phyloP scores from a whole-genome alignment of 1,284 basidiomycete species.

The Boletus subluridellus region DNA sequence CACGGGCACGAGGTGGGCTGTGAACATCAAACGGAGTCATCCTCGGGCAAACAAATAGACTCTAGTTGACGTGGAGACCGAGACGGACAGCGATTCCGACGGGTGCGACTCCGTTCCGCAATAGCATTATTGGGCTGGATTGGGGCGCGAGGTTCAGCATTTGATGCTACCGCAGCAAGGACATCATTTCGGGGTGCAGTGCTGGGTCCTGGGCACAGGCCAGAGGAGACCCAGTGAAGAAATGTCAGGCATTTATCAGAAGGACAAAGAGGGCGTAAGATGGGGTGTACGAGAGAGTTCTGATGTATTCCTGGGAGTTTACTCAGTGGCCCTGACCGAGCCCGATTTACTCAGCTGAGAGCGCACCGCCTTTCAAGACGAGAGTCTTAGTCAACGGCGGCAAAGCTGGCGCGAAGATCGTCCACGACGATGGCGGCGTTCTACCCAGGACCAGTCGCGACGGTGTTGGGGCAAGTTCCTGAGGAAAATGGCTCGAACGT shows the following conservation, averaged over 20 bases:
- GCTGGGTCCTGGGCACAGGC: constrained; percentile 13
- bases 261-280: background rate
- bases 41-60: background rate
- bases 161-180: background rate
- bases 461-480: constrained; percentile 25
- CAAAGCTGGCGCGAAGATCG: constrained; percentile 8
- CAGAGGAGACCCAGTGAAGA: background rate
- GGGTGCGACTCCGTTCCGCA: background rate
- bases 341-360: constrained; percentile 21
- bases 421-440: constrained; percentile 35
- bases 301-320: constrained; percentile 8
- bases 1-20: constrained; percentile 1
- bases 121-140: background rate
- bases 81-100: background rate
- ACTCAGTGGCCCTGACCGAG: constrained; percentile 14
- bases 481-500: constrained; percentile 37
- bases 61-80: background rate
- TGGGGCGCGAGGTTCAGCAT: background rate
- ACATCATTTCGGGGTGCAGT: background rate
- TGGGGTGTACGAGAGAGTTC: background rate
- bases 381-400: constrained; percentile 19
- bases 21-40: background rate
- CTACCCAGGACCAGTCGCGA: constrained; percentile 36
- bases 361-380: constrained; percentile 21
- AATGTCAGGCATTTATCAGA: background rate